Evolutionary conservation across 257 asterid species (phyloP).

Genomic region (Ballota nigra): DNA sequence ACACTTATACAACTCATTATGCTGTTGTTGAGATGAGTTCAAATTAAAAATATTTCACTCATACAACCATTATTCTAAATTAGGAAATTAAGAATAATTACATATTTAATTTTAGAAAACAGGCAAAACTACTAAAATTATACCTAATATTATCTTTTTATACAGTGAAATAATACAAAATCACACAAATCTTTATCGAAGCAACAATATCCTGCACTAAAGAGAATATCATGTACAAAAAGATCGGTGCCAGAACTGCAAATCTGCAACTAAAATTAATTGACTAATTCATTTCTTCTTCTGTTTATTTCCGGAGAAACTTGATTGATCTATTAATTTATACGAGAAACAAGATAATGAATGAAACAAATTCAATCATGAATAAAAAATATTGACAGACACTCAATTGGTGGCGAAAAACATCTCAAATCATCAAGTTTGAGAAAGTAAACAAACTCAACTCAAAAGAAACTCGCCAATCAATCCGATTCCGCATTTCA

Average conservation of each 20-base stretch:
- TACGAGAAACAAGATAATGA: neutral
- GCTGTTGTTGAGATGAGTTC: too few relatives aligned
- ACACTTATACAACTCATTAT: too few relatives aligned
- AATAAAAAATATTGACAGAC: conserved; percentile 5
- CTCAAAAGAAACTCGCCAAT: conserved; percentile 9
- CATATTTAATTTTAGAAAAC: neutral
- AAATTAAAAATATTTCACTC: too few relatives aligned
- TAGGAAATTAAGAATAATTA: too few relatives aligned
- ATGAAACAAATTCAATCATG: conserved; percentile 5
- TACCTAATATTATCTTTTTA: neutral
- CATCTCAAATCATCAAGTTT: neutral
- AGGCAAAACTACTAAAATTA: neutral
- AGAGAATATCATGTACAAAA: neutral
- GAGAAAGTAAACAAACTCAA: neutral
- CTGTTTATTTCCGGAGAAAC: neutral
- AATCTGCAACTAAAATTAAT: neutral
- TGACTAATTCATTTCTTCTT: neutral
- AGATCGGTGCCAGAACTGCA: neutral
- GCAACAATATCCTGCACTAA: neutral
- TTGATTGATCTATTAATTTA: conserved; percentile 6
- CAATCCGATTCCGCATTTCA: conserved; percentile 11
- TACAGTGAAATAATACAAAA: neutral
- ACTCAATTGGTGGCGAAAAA: conserved; percentile 1
- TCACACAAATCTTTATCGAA: neutral
- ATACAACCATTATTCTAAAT: too few relatives aligned